phyloP scores from a whole-genome alignment of 2,329 filamentous ascomycete genomes.

The Purpureocillium takamizusanense region DNA sequence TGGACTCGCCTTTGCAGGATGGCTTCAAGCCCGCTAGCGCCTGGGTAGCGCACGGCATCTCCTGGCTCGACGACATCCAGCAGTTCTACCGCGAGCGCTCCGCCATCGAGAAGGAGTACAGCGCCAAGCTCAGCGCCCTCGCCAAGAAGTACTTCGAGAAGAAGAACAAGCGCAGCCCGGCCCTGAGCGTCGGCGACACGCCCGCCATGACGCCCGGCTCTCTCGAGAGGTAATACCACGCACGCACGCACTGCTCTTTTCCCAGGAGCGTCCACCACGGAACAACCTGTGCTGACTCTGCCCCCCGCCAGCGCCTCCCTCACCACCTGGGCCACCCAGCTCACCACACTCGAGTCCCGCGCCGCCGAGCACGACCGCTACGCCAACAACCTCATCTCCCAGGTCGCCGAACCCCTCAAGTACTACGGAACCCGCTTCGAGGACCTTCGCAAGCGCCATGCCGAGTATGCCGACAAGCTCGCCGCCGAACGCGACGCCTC shows the following conservation, averaged over 20 bases:
- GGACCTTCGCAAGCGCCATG: slow-evolving; percentile 83
- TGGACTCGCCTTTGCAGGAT: slow-evolving; percentile 50
- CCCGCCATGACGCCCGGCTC: slow-evolving; percentile 91
- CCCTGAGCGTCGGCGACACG: slow-evolving; percentile 85
- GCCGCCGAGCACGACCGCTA: slow-evolving; percentile 86
- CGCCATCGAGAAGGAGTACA: slow-evolving; percentile 94
- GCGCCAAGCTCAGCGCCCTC: slow-evolving; percentile 73
- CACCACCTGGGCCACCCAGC: slow-evolving; percentile 92
- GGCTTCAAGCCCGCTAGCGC: slow-evolving; percentile 90
- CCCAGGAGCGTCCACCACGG: no score
- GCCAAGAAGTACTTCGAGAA: slow-evolving; percentile 97
- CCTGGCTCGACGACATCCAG: slow-evolving; percentile 94
- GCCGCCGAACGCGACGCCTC: slow-evolving; percentile 81
- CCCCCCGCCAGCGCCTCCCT: slow-evolving; percentile 62
- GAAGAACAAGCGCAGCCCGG: slow-evolving; percentile 83
- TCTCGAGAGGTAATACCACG: slow-evolving; percentile 78
- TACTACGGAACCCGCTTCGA: slow-evolving; percentile 68
- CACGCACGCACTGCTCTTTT: no score
- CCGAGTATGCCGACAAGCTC: slow-evolving; percentile 79
- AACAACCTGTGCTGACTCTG: no score
- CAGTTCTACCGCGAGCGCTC: slow-evolving; percentile 94
- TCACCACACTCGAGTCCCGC: slow-evolving; percentile 79
- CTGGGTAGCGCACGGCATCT: slow-evolving; percentile 84
- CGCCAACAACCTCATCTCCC: slow-evolving; percentile 64
- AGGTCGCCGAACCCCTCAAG: slow-evolving; percentile 82